Evolutionary conservation across 768 basidiomycete species (phyloP).

Genomic region (Mycena kentingensis): DNA sequence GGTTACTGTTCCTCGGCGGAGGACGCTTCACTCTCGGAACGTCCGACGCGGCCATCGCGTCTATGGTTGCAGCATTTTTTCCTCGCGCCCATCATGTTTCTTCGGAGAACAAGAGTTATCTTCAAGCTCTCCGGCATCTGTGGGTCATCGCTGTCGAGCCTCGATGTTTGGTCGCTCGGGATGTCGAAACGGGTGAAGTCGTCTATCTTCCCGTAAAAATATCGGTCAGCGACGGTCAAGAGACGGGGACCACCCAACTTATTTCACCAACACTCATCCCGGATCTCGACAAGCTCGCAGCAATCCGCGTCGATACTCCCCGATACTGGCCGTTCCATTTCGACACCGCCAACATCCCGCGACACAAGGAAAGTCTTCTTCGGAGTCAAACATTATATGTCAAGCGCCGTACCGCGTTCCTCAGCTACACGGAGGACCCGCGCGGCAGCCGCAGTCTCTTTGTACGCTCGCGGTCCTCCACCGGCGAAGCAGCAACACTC

Average conservation of each 20-base stretch:
- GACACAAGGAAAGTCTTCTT: slow-evolving; percentile 70
- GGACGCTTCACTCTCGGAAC: slow-evolving; percentile 91
- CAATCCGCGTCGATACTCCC: slow-evolving; percentile 88
- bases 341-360: slow-evolving; percentile 67
- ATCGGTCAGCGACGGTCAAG: slow-evolving; percentile 66
- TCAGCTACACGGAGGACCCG: slow-evolving; percentile 93
- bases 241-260: slow-evolving; percentile 68
- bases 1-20: slow-evolving; percentile 89
- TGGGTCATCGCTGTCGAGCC: slow-evolving; percentile 98
- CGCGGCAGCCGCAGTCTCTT: slow-evolving; percentile 91
- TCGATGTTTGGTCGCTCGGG: slow-evolving; percentile 85
- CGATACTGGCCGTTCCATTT: slow-evolving; percentile 94
- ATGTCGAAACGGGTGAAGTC: slow-evolving; percentile 88
- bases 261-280: slow-evolving; percentile 94
- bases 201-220: slow-evolving; percentile 94
- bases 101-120: slow-evolving; percentile 85
- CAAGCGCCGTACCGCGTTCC: slow-evolving; percentile 87
- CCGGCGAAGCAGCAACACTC: slow-evolving; percentile 80
- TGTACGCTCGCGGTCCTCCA: slow-evolving; percentile 81
- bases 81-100: slow-evolving; percentile 81
- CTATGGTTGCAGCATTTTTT: slow-evolving; percentile 88
- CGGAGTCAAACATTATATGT: slow-evolving; percentile 85
- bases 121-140: slow-evolving; percentile 91
- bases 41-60: slow-evolving; percentile 88
- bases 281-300: slow-evolving; percentile 77